Percentiles rank a stretch among this genome's conserved stretches.
Conservation (phyloP, 306 rosid species). For the Citrullus colocynthis region DNA sequence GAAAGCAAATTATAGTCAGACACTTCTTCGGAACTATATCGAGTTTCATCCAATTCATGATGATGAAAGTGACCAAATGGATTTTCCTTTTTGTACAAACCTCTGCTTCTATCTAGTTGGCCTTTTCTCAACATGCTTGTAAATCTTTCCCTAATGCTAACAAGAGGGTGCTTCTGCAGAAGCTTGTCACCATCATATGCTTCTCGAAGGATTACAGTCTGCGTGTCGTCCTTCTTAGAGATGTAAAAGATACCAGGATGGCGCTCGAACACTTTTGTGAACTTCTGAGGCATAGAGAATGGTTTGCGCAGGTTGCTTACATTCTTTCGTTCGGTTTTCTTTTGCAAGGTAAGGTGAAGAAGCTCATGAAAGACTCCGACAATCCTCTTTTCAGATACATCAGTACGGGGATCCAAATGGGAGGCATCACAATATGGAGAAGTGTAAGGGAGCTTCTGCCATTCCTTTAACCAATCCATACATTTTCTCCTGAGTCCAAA, state of each 20-base stretch:
- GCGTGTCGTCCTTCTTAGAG: conserved; percentile 59
- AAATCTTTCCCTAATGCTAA: conserved; percentile 48
- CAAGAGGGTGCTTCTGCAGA: conserved; percentile 46
- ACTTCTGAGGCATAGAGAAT: conserved; percentile 65
- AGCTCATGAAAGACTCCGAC: conserved; percentile 94
- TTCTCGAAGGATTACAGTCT: conserved; percentile 70
- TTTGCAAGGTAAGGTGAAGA: conserved; percentile 67
- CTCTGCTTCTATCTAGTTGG: conserved; percentile 50
- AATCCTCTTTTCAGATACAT: conserved; percentile 73
- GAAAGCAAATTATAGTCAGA: conserved; percentile 13
- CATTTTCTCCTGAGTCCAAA: conserved; percentile 75
- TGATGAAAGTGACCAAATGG: conserved; percentile 1
- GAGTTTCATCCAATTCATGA: neutral
- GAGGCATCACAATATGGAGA: conserved; percentile 54
- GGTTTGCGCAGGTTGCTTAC: conserved; percentile 77
- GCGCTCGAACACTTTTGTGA: conserved; percentile 83
- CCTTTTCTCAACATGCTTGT: conserved; percentile 40
- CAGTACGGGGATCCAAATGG: conserved; percentile 77
- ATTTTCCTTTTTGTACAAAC: conserved; percentile 33
- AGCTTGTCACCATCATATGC: conserved; percentile 46
- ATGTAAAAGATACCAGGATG: conserved; percentile 87
- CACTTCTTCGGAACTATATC: conserved; percentile 17
- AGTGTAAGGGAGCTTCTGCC: conserved; percentile 86
- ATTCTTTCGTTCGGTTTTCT: conserved; percentile 74
- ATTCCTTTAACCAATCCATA: conserved; percentile 79